phyloP scores from a whole-genome alignment of 768 basidiomycete genomes.

The Suillus subaureus region DNA sequence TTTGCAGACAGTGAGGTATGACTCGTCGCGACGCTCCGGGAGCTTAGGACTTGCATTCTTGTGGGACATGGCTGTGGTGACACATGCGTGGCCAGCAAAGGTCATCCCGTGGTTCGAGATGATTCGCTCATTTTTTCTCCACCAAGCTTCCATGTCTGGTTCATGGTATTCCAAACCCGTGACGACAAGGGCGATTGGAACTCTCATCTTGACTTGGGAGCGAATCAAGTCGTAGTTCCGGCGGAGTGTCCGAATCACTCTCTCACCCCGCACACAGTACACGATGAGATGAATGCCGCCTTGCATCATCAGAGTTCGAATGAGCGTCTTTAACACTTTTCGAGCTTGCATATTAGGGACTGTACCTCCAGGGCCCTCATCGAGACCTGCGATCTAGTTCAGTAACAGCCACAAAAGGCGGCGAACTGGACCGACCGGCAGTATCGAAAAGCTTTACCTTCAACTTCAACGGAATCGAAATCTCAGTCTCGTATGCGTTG shows the following conservation, averaged over 20 bases:
- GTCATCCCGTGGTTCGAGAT: background rate
- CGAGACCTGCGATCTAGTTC: background rate
- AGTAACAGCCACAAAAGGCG: background rate
- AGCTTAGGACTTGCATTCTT: constrained; percentile 10
- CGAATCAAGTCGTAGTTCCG: constrained; percentile 39
- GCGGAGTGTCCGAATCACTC: constrained; percentile 36
- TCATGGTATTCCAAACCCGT: constrained; percentile 37
- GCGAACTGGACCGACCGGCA: background rate
- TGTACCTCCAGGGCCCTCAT: background rate
- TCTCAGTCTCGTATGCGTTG: background rate
- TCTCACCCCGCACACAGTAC: constrained; percentile 40
- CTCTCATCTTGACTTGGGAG: constrained; percentile 38
- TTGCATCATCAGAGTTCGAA: constrained; percentile 2
- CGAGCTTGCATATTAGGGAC: background rate
- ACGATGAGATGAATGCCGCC: constrained; percentile 42
- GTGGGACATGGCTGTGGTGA: background rate
- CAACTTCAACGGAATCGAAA: background rate
- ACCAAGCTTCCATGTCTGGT: constrained; percentile 37
- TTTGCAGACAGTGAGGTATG: constrained; percentile 44
- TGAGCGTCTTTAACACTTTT: background rate
- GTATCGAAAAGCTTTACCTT: background rate
- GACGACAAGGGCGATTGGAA: constrained; percentile 39
- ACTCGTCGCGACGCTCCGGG: constrained; percentile 15
- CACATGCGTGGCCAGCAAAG: background rate
- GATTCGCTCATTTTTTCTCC: constrained; percentile 33